These are phyloP conservation scores for Neurospora discreta DNA, from an alignment of 495 filamentous ascomycete genomes.

Conservation along the genomic window DNA sequence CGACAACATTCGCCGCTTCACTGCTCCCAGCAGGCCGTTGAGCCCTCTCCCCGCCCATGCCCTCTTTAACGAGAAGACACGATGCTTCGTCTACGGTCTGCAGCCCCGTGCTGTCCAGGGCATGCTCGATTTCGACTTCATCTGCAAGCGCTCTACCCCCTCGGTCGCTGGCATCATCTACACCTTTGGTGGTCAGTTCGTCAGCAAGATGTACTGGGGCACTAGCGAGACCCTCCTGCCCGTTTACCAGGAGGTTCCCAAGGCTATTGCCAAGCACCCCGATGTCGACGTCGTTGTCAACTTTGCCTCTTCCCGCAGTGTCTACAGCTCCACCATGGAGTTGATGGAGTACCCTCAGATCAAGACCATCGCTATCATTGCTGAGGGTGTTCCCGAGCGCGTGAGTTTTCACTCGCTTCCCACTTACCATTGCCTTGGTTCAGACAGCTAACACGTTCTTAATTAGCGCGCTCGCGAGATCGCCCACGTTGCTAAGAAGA, in stretches of 20 bases:
- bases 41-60: constrained; percentile 75
- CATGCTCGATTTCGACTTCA: constrained; percentile 99
- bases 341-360: constrained; percentile 96
- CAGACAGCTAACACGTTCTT: neutral
- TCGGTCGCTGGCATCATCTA: constrained; percentile 99
- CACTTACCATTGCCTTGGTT: neutral
- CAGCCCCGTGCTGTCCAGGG: constrained; percentile 97
- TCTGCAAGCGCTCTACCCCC: constrained; percentile 94
- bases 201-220: constrained; percentile 99
- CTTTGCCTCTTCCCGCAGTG: constrained; percentile 96
- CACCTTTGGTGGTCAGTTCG: constrained; percentile 98
- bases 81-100: constrained; percentile 99
- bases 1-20: constrained; percentile 96
- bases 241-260: constrained; percentile 89
- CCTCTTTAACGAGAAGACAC: constrained; percentile 96
- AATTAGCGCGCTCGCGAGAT: constrained; percentile 88
- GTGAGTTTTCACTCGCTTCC: constrained; percentile 38
- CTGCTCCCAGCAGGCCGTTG: constrained; percentile 80
- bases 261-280: constrained; percentile 92
- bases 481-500: constrained; percentile 86
- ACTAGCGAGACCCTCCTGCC: constrained; percentile 98
- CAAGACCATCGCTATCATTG: constrained; percentile 96
- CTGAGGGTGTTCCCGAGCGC: constrained; percentile 96
- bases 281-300: constrained; percentile 98
- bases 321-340: constrained; percentile 97